phyloP scores from a whole-genome alignment of 495 filamentous ascomycete species.

The Hypoxylon cercidicola region DNA sequence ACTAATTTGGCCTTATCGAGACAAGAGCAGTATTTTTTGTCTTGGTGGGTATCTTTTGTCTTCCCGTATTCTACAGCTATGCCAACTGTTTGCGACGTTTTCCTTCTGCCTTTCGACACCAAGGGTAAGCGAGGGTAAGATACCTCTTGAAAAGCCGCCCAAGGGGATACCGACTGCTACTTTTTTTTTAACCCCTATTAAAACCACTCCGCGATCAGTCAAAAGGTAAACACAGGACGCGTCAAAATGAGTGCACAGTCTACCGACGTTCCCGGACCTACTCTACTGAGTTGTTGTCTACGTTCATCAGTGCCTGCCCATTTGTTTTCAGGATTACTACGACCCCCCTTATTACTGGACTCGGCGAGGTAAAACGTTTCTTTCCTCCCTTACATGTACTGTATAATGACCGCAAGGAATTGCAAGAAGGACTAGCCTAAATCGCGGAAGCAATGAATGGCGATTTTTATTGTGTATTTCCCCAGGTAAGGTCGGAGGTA shows the following conservation, averaged over 20 bases:
- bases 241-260: neutral
- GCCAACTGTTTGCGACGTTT: constrained; percentile 36
- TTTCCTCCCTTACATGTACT: constrained; percentile 37
- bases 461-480: constrained; percentile 25
- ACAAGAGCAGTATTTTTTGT: constrained; percentile 50
- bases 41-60: constrained; percentile 58
- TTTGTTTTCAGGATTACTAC: constrained; percentile 7
- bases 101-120: constrained; percentile 64
- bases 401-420: constrained; percentile 41
- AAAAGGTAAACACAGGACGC: constrained; percentile 33
- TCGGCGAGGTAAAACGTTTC: constrained; percentile 45
- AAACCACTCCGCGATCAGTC: constrained; percentile 16
- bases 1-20: constrained; percentile 60
- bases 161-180: constrained; percentile 15
- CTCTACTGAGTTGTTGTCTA: constrained; percentile 13
- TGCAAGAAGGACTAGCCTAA: constrained; percentile 26
- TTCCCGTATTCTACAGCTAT: constrained; percentile 44
- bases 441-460: constrained; percentile 29
- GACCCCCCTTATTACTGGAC: constrained; percentile 18
- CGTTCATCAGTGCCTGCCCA: neutral
- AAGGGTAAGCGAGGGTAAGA: constrained; percentile 72
- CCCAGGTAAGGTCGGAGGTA: constrained; percentile 78
- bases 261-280: constrained; percentile 1
- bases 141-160: constrained; percentile 22
- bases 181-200: neutral